Base-by-base conservation (phyloP, 306 rosid species). In the Macrotyloma uniflorum region DNA sequence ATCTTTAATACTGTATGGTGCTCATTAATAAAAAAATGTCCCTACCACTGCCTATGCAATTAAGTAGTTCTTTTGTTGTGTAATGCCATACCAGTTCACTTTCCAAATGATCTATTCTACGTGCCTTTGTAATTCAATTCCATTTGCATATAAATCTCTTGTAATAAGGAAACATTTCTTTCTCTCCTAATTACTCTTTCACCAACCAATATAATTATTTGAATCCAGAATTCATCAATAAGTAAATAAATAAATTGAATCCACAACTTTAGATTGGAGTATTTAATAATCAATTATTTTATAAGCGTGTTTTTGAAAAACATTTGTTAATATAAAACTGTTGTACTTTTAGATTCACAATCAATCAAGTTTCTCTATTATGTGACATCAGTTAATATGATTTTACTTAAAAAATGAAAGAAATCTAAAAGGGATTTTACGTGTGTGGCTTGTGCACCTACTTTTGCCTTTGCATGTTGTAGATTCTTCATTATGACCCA, bases 91-190 rank as follows among this genome's bases (percentile, higher is more conserved):
- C 50, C 22, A 53, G 15, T n/a, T 72, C 73, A 49, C 30, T 80
- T 80, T 80, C 69, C 69, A 14, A 19, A 40, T 2, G 3, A 53
- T 49, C 53, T 80, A 74, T 30, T 53, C 69, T 73, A 20, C 69
- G 26, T 28, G 50, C 47, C 78, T 36, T 40, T 1, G 8, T 15
- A 51, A 6, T 80, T 73, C 68, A 72, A 19, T 80, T 64, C 64
- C 79, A 50, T 80, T 80, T 50, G 19, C 67, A 80, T 72, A 47
- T 42, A 73, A 73, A 73, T 54, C 69, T 38, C 50, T 2, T 49
- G 26, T 5, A 73, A 80, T 15, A 15, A n/a, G 75, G 70, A 42
- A 54, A 65, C 63, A 38, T 42, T 30, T 74, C 70, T 66, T 54
- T 66, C 73, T 53, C 67, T 24, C 24, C 18, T 33, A 53, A 42